A percentile compares a stretch with the other conserved stretches of the same genome.
phyloP scores from a whole-genome alignment of 306 rosid species.

The Cicer cuneatum region DNA sequence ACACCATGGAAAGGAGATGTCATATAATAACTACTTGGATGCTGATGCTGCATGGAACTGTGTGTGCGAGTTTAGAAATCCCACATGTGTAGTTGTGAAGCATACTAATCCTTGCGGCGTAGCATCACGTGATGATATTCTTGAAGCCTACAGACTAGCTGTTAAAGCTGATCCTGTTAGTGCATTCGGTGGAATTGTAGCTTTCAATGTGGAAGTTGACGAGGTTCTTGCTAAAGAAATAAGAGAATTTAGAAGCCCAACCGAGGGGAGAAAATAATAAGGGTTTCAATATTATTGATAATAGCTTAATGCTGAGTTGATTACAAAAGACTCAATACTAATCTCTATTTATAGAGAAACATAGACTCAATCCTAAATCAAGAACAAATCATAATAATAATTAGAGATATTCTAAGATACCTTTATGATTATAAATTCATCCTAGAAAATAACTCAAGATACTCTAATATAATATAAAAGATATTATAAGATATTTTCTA shows the following conservation, averaged over 20 bases:
- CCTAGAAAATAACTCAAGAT: no score
- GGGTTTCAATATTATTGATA: no score
- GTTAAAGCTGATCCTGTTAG: constrained; percentile 96
- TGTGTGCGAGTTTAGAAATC: constrained; percentile 76
- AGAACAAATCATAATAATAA: no score
- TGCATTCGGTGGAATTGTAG: constrained; percentile 97
- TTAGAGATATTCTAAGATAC: no score
- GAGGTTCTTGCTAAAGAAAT: constrained; percentile 94
- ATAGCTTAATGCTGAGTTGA: no score
- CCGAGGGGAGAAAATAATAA: constrained; percentile 92
- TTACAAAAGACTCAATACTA: no score
- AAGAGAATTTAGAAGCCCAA: constrained; percentile 90
- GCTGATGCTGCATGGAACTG: constrained; percentile 99
- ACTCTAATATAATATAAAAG: no score
- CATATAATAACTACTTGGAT: constrained; percentile 89
- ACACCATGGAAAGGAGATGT: constrained; percentile 96
- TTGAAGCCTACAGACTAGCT: constrained; percentile 91
- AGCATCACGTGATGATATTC: constrained; percentile 88
- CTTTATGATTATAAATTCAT: no score
- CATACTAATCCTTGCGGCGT: constrained; percentile 97
- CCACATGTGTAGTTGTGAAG: constrained; percentile 90
- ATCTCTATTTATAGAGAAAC: no score
- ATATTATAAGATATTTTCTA: no score
- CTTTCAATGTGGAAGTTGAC: constrained; percentile 84
- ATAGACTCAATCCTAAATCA: no score